Conservation (phyloP, 768 basidiomycete genomes). For the Hypholoma sublateritium region DNA sequence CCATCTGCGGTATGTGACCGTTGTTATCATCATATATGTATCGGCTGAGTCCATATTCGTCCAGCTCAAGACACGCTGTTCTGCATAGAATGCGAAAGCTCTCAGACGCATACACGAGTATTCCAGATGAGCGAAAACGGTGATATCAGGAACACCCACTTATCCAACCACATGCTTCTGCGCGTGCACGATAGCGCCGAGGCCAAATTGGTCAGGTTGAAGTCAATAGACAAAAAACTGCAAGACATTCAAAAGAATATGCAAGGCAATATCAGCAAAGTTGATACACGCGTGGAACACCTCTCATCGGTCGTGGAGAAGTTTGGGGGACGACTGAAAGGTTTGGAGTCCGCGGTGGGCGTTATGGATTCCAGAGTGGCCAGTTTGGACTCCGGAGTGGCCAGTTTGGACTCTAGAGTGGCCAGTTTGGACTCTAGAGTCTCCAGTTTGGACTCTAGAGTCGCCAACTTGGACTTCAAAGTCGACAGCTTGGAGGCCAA, state of each 20-base stretch:
- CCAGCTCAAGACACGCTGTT: background rate
- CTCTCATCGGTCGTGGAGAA: background rate
- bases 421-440: too few relatives aligned
- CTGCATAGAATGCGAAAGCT: background rate
- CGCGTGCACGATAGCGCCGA: background rate
- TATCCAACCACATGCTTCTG: background rate
- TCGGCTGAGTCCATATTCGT: background rate
- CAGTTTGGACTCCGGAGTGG: too few relatives aligned
- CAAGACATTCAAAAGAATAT: background rate
- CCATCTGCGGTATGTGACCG: background rate
- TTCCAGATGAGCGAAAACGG: background rate
- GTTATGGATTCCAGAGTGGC: too few relatives aligned
- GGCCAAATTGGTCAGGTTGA: background rate
- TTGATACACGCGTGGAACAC: background rate
- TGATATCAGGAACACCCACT: background rate
- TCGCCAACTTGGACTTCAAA: too few relatives aligned
- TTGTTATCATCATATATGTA: background rate
- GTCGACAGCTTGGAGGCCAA: too few relatives aligned
- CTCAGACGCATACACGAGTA: background rate
- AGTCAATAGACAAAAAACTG: background rate
- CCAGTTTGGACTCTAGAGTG: too few relatives aligned
- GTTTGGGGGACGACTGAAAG: background rate
- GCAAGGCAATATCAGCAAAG: background rate
- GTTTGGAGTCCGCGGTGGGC: background rate
- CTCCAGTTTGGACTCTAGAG: too few relatives aligned